Percentiles rank a stretch among this genome's conserved stretches.
phyloP scores from a whole-genome alignment of 2,329 filamentous ascomycete species.

The Trichoderma simmonsii region DNA sequence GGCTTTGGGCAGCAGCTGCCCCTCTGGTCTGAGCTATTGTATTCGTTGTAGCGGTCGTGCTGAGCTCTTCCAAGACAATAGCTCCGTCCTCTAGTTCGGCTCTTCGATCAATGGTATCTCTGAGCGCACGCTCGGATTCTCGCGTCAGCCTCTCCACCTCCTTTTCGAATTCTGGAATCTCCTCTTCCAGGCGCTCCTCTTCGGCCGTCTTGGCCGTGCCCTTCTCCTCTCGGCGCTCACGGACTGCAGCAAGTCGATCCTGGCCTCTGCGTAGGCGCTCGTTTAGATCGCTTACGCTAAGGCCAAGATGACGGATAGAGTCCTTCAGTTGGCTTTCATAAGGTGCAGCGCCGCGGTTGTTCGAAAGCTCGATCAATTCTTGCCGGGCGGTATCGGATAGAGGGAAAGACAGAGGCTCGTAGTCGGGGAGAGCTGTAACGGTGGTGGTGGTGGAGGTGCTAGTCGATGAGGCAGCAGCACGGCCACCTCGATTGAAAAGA shows the following conservation, averaged over 20 bases:
- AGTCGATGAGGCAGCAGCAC: conserved; percentile 20
- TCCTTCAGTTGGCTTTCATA: conserved; percentile 48
- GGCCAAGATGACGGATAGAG: conserved; percentile 43
- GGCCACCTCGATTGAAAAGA: conserved; percentile 29
- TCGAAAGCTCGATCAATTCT: conserved; percentile 43
- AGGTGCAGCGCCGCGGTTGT: conserved; percentile 37
- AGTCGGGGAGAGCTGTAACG: conserved; percentile 40
- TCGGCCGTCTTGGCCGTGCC: conserved; percentile 36
- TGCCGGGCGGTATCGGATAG: conserved; percentile 40
- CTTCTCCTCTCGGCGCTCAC: conserved; percentile 37
- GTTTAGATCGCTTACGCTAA: conserved; percentile 48
- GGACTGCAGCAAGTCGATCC: conserved; percentile 31
- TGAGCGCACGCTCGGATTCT: conserved; percentile 45
- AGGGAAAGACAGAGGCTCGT: conserved; percentile 47
- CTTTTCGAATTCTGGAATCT: conserved; percentile 38
- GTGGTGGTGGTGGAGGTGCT: conserved; percentile 26
- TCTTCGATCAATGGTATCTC: conserved; percentile 48
- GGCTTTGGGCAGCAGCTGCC: conserved; percentile 5
- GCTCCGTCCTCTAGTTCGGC: conserved; percentile 50
- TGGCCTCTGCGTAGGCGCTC: conserved; percentile 42
- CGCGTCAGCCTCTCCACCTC: conserved; percentile 43
- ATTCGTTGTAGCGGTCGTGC: conserved; percentile 28
- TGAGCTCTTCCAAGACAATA: conserved; percentile 37
- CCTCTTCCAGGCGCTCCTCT: conserved; percentile 38
- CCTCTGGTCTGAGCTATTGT: conserved; percentile 13